A percentile compares a stretch with the other conserved stretches of the same genome.
These are phyloP conservation scores for Sugiyamaella qingdaonensis DNA, from an alignment of 805 yeast genomes.

Conservation along the genomic window DNA sequence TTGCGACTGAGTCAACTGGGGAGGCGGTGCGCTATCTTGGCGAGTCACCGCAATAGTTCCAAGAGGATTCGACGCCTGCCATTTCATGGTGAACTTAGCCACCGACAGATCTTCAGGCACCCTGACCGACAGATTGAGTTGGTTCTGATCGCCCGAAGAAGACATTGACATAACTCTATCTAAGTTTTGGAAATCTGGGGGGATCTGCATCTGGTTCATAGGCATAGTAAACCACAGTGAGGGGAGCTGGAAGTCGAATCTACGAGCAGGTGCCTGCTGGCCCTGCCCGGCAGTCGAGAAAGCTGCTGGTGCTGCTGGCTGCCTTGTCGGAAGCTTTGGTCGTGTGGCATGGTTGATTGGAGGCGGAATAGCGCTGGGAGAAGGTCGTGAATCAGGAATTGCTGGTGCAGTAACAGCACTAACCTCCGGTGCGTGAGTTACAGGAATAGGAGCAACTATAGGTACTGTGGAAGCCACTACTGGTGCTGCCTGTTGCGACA, in stretches of 20 bases:
- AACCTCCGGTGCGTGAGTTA: neutral
- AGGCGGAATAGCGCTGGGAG: neutral
- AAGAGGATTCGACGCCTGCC: constrained; percentile 32
- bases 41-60: constrained; percentile 36
- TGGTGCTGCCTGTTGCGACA: neutral
- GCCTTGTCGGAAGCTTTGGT: constrained; percentile 9
- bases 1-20: constrained; percentile 27
- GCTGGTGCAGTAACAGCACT: constrained; percentile 5
- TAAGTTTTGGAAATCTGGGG: constrained; percentile 26
- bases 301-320: constrained; percentile 3
- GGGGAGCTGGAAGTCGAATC: constrained; percentile 22
- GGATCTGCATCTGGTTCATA: constrained; percentile 20
- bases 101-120: constrained; percentile 31
- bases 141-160: constrained; percentile 17
- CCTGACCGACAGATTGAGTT: constrained; percentile 27
- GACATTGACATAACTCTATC: constrained; percentile 22
- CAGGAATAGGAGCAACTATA: neutral
- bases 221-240: constrained; percentile 26
- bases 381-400: neutral
- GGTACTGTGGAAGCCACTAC: neutral
- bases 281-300: neutral
- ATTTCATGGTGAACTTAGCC: constrained; percentile 28
- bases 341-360: constrained; percentile 10
- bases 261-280: neutral
- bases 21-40: constrained; percentile 41